Conservation (phyloP, 345 rosid species). For the Eucalyptus pauciflora region DNA sequence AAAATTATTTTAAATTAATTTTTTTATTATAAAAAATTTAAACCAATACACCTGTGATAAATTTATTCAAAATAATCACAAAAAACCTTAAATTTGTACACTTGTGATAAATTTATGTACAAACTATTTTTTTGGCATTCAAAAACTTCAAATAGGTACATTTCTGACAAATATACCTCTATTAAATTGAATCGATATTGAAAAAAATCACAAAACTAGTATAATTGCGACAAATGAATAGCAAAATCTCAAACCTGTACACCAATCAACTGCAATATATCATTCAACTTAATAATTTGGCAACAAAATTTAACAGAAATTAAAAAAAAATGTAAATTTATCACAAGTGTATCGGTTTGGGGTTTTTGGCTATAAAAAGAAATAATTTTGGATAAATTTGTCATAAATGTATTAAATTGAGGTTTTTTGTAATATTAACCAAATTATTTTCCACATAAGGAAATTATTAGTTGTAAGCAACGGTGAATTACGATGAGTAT, state of each 20-base stretch:
- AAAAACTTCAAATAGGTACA: accelerated
- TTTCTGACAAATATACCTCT: accelerated
- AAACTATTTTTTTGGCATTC: accelerated
- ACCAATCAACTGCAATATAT: too few species aligned
- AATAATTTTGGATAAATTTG: too few species aligned
- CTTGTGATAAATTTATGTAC: too few species aligned
- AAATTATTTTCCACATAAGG: neutral
- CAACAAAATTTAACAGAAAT: too few species aligned
- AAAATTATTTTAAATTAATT: too few species aligned
- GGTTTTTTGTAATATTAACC: neutral
- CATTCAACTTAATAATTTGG: too few species aligned
- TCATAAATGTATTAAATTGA: accelerated
- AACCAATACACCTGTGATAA: too few species aligned
- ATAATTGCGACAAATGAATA: accelerated
- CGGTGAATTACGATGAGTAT: neutral
- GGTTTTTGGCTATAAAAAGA: accelerated
- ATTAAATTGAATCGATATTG: accelerated
- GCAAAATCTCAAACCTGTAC: accelerated
- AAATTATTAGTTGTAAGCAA: neutral
- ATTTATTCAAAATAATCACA: too few species aligned
- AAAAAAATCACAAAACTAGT: accelerated
- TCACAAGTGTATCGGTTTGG: accelerated
- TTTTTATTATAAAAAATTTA: too few species aligned
- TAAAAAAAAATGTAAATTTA: too few species aligned
- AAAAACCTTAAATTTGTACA: too few species aligned